These are phyloP conservation scores for Lecanicillium sp. DNA, from an alignment of 2,329 filamentous ascomycete species.

Conservation along the genomic window DNA sequence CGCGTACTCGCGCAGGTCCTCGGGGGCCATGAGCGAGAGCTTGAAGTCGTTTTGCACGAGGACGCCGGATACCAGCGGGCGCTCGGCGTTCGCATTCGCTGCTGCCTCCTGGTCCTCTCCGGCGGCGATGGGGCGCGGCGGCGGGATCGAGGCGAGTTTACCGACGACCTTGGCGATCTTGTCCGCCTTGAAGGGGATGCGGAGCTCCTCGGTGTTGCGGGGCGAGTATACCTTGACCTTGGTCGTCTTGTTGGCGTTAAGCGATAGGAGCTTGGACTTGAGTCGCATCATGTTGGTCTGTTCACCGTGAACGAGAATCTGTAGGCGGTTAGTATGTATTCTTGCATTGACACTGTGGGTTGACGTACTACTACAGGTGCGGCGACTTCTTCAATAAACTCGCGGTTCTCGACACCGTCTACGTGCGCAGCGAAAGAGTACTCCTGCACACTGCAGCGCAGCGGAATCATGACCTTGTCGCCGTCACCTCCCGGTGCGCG, in stretches of 20 bases:
- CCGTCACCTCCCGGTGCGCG: conserved; percentile 59
- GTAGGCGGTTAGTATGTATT: conserved; percentile 16
- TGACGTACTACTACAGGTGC: conserved; percentile 90
- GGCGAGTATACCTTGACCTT: conserved; percentile 93
- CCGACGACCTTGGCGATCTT: conserved; percentile 96
- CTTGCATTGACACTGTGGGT: too few relatives aligned
- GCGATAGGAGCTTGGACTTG: conserved; percentile 88
- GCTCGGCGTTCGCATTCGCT: conserved; percentile 27
- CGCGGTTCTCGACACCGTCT: conserved; percentile 89
- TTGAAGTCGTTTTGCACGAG: conserved; percentile 98
- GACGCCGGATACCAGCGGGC: conserved; percentile 72
- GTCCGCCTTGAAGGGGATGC: conserved; percentile 91
- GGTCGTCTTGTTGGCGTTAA: conserved; percentile 72
- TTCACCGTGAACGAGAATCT: conserved; percentile 96
- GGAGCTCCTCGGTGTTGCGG: conserved; percentile 88
- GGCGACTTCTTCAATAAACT: conserved; percentile 91
- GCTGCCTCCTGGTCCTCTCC: conserved; percentile 24
- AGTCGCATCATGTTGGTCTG: conserved; percentile 97
- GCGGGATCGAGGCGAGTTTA: conserved; percentile 76
- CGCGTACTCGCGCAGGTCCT: conserved; percentile 92
- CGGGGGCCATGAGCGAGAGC: conserved; percentile 91
- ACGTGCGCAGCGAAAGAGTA: conserved; percentile 96
- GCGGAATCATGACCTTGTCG: conserved; percentile 87
- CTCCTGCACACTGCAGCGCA: conserved; percentile 88
- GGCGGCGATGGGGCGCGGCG: conserved; percentile 43